Evolutionary conservation across 768 basidiomycete species (phyloP), one percentile per base, ranked within the genome.

Genomic region (Panellus pusillus): DNA sequence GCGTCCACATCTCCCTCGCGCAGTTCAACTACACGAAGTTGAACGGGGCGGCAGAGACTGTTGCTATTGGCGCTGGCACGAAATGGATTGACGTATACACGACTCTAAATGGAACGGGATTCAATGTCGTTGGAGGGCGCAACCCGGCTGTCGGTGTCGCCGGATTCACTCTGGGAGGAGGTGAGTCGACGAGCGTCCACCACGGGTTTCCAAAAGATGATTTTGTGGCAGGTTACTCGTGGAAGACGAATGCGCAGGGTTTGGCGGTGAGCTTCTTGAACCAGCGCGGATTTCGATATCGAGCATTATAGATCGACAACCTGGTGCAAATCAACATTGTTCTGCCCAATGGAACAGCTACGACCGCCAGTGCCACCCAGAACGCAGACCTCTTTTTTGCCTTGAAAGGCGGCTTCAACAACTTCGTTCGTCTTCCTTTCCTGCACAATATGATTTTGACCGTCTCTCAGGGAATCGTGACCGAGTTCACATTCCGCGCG

Each of bases 111-210:
- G 50, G 45, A 19, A 51, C 49, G 2, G 55, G 55, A n/a, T 51
- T 56, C 49, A 56, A 56, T 35, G 55, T 56, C 11, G 55, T 56
- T 13, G 55, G 55, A 11, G 55, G 55, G 1, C 50, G 55, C 2
- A 51, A 51, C n/a, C 50, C 55, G 37, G 24, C 40, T 39, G 55
- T 56, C 3, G 55, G 55, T 17, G 55, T 56, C 5, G 55, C 45
- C 18, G 55, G 55, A 14, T 47, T 56, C 36, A 56, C 55, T n/a
- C 17, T 56, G 40, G 55, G 55, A 9, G 55, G 55, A 56, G 55
- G 55, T 32, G 31, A 31, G 39, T 43, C 3, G 3, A 24, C 6
- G 24, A 35, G 8, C 5, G 15, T 47, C 27, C 29, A 13, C 39
- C 14, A 4, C 19, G 39, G 1, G 24, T 18, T 36, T 11, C 18